Conservation (phyloP, 345 rosid genomes). For the Salix suchowensis region DNA sequence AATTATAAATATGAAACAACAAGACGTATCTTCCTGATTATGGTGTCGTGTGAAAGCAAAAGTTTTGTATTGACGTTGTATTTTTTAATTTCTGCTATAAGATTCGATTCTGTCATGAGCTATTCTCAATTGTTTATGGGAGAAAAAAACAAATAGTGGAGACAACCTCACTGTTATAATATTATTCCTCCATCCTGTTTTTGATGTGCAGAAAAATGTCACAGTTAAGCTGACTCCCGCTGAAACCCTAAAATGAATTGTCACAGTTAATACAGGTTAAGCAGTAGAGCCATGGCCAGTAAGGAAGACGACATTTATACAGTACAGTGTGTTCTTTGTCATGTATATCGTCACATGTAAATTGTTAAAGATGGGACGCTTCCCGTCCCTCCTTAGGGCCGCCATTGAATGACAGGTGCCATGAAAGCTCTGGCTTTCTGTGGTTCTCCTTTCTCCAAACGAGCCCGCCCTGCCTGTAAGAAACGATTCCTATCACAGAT, state of each 20-base stretch:
- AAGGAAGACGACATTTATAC: background rate
- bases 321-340: slow-evolving; percentile 3
- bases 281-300: background rate
- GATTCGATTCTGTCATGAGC: too few relatives aligned
- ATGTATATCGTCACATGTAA: background rate
- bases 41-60: too few relatives aligned
- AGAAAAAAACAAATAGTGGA: background rate
- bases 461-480: slow-evolving; percentile 14
- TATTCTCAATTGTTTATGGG: too few relatives aligned
- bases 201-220: too few relatives aligned
- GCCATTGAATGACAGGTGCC: slow-evolving; percentile 22
- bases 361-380: background rate
- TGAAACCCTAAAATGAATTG: background rate
- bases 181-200: too few relatives aligned
- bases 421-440: background rate
- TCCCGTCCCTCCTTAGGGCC: background rate
- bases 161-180: too few relatives aligned
- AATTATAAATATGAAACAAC: too few relatives aligned
- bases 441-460: slow-evolving; percentile 14
- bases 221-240: background rate
- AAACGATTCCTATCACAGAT: slow-evolving; percentile 3
- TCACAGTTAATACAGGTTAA: background rate
- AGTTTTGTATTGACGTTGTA: too few relatives aligned
- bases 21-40: too few relatives aligned
- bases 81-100: too few relatives aligned